Conservation (phyloP, 352 stramenopile genomes). For the Pythium sp. region DNA sequence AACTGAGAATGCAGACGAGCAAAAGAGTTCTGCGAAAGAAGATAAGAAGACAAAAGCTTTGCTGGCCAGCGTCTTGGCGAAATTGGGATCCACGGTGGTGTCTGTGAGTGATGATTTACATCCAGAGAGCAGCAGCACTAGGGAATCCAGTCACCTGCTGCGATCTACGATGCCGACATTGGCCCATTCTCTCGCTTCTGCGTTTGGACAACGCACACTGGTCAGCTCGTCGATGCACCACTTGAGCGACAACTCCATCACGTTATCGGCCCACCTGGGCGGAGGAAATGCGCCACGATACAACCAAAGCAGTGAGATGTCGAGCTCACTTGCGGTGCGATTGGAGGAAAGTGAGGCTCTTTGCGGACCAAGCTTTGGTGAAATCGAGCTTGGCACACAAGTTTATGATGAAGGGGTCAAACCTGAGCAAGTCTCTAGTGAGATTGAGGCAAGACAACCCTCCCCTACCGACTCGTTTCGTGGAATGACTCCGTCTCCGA, state of each 20-base stretch:
- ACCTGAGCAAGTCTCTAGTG: background rate
- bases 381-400: background rate
- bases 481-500: conserved; percentile 10
- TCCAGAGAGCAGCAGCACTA: background rate
- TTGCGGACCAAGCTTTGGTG: background rate
- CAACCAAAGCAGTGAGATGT: conserved; percentile 2
- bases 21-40: background rate
- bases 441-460: background rate
- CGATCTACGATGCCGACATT: background rate
- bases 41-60: background rate
- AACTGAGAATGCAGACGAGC: background rate
- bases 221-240: conserved; percentile 7
- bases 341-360: background rate
- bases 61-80: background rate
- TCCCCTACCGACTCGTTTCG: background rate
- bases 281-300: background rate
- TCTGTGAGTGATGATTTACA: background rate
- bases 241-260: conserved; percentile 1
- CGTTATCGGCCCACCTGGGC: background rate
- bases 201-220: background rate
- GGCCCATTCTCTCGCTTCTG: background rate
- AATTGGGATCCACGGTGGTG: background rate
- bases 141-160: background rate
- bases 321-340: background rate
- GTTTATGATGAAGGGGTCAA: background rate